Base-by-base conservation (phyloP, 1,284 basidiomycete genomes). In the Stygiomarasmius scandens region DNA sequence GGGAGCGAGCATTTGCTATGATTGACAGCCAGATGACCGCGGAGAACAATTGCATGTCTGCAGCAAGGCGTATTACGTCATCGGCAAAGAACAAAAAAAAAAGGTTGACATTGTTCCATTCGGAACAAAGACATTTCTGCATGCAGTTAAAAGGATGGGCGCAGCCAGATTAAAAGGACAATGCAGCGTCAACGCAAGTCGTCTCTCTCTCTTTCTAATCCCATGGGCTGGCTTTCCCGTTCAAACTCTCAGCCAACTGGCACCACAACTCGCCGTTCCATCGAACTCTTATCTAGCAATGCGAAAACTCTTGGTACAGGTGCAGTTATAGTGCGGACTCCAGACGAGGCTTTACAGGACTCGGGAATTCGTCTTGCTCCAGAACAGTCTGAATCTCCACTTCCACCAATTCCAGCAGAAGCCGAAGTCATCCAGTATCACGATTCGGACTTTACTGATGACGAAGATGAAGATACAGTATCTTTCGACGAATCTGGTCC, bases 281-380 rank as follows among this genome's bases (percentile, higher is more conserved):
- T 63, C 2, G 54, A 24, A 70, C 81, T 11, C 81, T 78, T 58
- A 82, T 88, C 45, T 85, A 84, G 1, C 87, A 90, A 65, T 84
- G 86, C 14, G 83, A 83, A 66, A 74, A 14, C 77, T 77, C 59
- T 75, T 23, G 55, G 27, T 45, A 44, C 45, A 52, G 41, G 67
- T 76, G 2, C 61, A 79, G 41, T 67, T 2, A 74, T 92, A 22
- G 90, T 92, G 32, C 77, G 85, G 59, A 92, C 90, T 0, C 89
- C 90, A 2, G 84, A 87, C 60, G 90, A 92, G 52, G 90, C 89
- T 29, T 74, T 92, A 24, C 66, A 75, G 43, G 77, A 77, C 48
- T 76, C 77, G 0, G 67, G 72, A 19, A 73, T 78, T 4, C 68
- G 76, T 45, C 69, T 76, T 24, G 19, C 29, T 38, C 9, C 49